Evolutionary conservation across 164 flowering plant genomes (phyloP), one percentile per base, ranked within the genome.

Genomic region (grape (Vitis vinifera)): DNA sequence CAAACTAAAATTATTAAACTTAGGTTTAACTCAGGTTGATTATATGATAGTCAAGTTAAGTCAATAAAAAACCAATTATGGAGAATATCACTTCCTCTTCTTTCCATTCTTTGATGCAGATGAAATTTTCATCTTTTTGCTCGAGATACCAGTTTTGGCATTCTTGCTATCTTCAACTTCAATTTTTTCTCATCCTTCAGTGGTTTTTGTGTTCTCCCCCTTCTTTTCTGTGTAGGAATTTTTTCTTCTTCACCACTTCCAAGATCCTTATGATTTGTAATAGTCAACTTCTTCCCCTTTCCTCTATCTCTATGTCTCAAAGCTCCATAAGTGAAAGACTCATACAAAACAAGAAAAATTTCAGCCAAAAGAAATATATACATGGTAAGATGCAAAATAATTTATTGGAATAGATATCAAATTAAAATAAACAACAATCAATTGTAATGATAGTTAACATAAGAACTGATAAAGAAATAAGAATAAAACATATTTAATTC

Each of bases 181-280:
- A 53, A 63, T 66, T 59, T 75, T 77, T 51, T 71, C 13, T 76
- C 81, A 69, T 80, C 79, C 62, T 82, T 86, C 16, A 79, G 23
- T 9, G 78, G 83, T 57, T 84, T 86, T 29, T 75, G 86, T 14
- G 87, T 87, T 71, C 87, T 77, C 59, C 87, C 87, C 27, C 87
- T 80, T 70, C 79, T 76, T 76, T 75, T 85, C 51, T 77, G 79
- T 2, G 75, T 58, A 0, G 87, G 89, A 63, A 84, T 73, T 59
- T 80, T 84, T 65, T 88, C 89, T 66, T 88, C 88, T 69, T 88
- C 89, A 11, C 83, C 86, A 71, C 88, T 86, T 56, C 77, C 85
- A 48, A 67, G 4, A 68, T 87, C 88, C 1, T 85, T 82, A 10
- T 79, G 81, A 67, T 74, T 68, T 55, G 68, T 63, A 49, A 69